These are phyloP conservation scores for Penicillium chermesinum DNA, from an alignment of 495 filamentous ascomycete species.

Conservation along the genomic window DNA sequence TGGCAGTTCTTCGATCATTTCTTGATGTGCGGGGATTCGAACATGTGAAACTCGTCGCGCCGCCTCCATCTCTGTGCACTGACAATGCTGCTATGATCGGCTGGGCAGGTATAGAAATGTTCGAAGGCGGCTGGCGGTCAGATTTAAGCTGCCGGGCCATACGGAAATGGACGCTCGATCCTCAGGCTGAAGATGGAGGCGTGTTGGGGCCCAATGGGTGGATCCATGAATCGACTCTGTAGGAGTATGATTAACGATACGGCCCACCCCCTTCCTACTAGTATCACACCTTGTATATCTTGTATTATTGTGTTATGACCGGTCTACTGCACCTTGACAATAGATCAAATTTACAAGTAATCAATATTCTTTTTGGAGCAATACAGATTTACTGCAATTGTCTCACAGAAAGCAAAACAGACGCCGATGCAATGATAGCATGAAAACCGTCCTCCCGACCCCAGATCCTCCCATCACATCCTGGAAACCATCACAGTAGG, in stretches of 20 bases:
- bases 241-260: conserved; percentile 22
- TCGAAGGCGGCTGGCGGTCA: conserved; percentile 65
- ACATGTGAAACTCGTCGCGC: conserved; percentile 61
- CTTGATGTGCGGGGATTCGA: conserved; percentile 59
- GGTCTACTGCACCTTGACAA: neutral
- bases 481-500: conserved; percentile 22
- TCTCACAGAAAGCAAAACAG: conserved; percentile 14
- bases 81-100: conserved; percentile 99
- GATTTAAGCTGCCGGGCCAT: conserved; percentile 53
- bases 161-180: conserved; percentile 76
- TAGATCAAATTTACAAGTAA: conserved; percentile 5
- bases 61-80: conserved; percentile 72
- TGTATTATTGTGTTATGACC: neutral
- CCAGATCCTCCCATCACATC: conserved; percentile 18
- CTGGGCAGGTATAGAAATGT: conserved; percentile 94
- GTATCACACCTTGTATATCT: conserved; percentile 1
- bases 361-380: conserved; percentile 1
- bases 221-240: conserved; percentile 15
- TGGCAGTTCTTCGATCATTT: conserved; percentile 56
- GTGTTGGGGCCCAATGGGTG: conserved; percentile 42
- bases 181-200: conserved; percentile 47
- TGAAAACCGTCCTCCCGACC: conserved; percentile 8
- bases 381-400: neutral
- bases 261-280: conserved; percentile 1
- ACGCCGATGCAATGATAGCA: conserved; percentile 26